These are phyloP conservation scores for Aspergillus quadrilineatus DNA, from an alignment of 2,329 filamentous ascomycete genomes.

Conservation along the genomic window DNA sequence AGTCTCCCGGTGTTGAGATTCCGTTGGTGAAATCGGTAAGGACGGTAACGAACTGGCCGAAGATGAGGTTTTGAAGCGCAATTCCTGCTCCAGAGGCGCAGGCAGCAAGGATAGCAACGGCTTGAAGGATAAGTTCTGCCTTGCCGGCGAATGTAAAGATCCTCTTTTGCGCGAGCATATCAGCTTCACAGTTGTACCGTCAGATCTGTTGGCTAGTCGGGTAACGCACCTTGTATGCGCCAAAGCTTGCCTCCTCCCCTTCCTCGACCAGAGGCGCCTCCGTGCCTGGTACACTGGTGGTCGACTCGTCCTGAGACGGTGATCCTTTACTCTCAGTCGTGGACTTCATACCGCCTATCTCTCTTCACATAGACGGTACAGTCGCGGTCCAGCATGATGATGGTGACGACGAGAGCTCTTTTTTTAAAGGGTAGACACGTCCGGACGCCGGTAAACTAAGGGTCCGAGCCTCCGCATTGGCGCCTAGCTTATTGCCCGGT, in stretches of 20 bases:
- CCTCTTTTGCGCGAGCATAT: neutral
- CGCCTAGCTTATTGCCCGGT: neutral
- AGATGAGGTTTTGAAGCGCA: constrained; percentile 12
- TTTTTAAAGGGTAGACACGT: too few relatives aligned
- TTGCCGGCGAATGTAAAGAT: constrained; percentile 7
- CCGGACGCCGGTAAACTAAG: neutral
- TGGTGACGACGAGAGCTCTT: too few relatives aligned
- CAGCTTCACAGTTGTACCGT: too few relatives aligned
- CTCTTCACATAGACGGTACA: too few relatives aligned
- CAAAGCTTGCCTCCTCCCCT: neutral
- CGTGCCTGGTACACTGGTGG: too few relatives aligned
- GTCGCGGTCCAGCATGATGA: too few relatives aligned
- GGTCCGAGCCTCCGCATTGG: neutral
- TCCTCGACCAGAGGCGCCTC: neutral
- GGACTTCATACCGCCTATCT: too few relatives aligned
- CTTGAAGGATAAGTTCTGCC: constrained; percentile 3
- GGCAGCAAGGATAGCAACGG: neutral
- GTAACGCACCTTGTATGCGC: constrained; percentile 1
- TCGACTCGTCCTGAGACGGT: too few relatives aligned
- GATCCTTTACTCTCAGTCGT: neutral
- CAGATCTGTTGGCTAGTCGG: too few relatives aligned
- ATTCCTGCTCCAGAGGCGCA: constrained; percentile 10
- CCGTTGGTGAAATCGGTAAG: constrained; percentile 4
- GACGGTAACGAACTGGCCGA: constrained; percentile 8
- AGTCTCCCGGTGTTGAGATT: neutral